phyloP scores from a whole-genome alignment of 805 yeast genomes.

The Candida glaebosa region DNA sequence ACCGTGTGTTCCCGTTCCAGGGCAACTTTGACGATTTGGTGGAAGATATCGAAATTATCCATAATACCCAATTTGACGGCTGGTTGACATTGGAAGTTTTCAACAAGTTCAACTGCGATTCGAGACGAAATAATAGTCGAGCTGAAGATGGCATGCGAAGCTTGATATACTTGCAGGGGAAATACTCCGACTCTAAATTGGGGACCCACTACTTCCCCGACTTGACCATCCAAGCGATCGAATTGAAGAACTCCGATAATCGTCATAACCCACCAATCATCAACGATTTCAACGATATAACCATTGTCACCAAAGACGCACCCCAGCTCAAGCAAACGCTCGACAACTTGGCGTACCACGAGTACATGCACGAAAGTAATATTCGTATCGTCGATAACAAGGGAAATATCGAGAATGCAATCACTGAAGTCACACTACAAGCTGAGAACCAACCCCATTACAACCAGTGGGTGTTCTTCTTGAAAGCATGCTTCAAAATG shows the following conservation, averaged over 20 bases:
- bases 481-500: slow-evolving; percentile 5
- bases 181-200: background rate
- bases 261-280: background rate
- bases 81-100: slow-evolving; percentile 15
- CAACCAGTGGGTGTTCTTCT: slow-evolving; percentile 5
- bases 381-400: background rate
- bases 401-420: background rate
- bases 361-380: slow-evolving; percentile 1
- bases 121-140: slow-evolving; percentile 3
- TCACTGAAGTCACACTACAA: background rate
- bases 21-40: slow-evolving; percentile 11
- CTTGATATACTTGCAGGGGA: slow-evolving; percentile 11
- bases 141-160: slow-evolving; percentile 15
- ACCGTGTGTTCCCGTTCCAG: slow-evolving; percentile 12
- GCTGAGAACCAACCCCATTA: slow-evolving; percentile 2
- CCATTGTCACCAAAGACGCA: background rate
- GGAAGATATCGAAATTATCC: slow-evolving; percentile 5
- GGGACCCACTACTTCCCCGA: slow-evolving; percentile 2
- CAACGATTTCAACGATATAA: background rate
- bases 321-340: background rate
- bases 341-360: slow-evolving; percentile 3
- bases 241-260: background rate
- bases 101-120: slow-evolving; percentile 10
- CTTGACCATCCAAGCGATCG: background rate
- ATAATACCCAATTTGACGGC: slow-evolving; percentile 10